These are phyloP conservation scores for Euphorbia celastroides DNA, from an alignment of 441 rosid genomes.

Conservation along the genomic window DNA sequence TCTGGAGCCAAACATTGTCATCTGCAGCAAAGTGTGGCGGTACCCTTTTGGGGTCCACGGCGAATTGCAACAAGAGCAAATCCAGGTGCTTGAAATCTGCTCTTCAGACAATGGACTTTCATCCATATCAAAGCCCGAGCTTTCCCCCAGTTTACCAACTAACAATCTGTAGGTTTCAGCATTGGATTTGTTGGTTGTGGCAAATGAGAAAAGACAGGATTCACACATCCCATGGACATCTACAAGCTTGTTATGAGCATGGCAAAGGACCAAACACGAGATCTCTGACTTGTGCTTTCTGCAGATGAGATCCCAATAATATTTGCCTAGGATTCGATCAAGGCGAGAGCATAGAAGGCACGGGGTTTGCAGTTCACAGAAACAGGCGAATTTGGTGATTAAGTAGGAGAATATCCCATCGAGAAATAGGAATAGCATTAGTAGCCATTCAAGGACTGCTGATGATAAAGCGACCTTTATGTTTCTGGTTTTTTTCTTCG, in stretches of 20 bases:
- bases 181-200: conserved; percentile 63
- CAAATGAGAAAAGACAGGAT: conserved; percentile 70
- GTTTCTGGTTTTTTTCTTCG: conserved; percentile 30
- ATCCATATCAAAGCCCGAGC: conserved; percentile 30
- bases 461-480: conserved; percentile 46
- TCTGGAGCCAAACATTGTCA: conserved; percentile 23
- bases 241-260: conserved; percentile 66
- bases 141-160: conserved; percentile 69
- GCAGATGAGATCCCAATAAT: conserved; percentile 70
- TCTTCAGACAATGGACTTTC: conserved; percentile 25
- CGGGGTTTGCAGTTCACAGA: conserved; percentile 55
- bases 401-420: conserved; percentile 57
- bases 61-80: conserved; percentile 69
- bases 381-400: conserved; percentile 54
- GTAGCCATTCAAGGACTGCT: conserved; percentile 75
- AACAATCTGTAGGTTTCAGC: conserved; percentile 74
- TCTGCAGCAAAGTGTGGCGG: conserved; percentile 27
- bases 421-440: conserved; percentile 57
- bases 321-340: conserved; percentile 65
- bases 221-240: conserved; percentile 79
- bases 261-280: conserved; percentile 72
- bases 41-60: conserved; percentile 38
- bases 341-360: conserved; percentile 85
- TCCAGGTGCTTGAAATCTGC: conserved; percentile 20
- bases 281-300: conserved; percentile 75